Evolutionary conservation across 75 land plant genomes (phyloP).

Genomic region (Adiantum capillusveneris): DNA sequence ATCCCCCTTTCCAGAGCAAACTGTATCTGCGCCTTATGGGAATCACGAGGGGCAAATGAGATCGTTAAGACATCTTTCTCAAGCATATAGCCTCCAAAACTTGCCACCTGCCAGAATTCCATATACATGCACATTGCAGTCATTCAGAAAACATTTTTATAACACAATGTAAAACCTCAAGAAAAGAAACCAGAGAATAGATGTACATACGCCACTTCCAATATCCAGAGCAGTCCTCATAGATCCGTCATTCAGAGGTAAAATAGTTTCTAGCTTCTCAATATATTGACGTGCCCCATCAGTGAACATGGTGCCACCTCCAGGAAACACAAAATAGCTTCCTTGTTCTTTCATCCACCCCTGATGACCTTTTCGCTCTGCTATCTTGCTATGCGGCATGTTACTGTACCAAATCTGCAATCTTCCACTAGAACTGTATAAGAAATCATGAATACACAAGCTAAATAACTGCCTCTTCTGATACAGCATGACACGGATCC

Average conservation of each 20-base stretch:
- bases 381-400: slow-evolving; percentile 87
- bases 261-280: slow-evolving; percentile 62
- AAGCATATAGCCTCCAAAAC: slow-evolving; percentile 77
- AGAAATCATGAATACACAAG: no score
- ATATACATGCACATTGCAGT: neutral
- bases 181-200: neutral
- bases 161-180: neutral
- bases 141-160: neutral
- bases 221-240: slow-evolving; percentile 85
- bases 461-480: no score
- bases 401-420: slow-evolving; percentile 84
- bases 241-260: slow-evolving; percentile 49
- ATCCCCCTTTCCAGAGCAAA: slow-evolving; percentile 83
- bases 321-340: slow-evolving; percentile 74
- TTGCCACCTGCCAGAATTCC: slow-evolving; percentile 55
- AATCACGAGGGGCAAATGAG: slow-evolving; percentile 89
- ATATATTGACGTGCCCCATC: slow-evolving; percentile 77
- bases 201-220: slow-evolving; percentile 74
- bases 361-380: slow-evolving; percentile 84
- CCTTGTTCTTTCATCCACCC: slow-evolving; percentile 93
- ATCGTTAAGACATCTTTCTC: slow-evolving; percentile 44
- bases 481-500: no score
- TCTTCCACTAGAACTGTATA: neutral
- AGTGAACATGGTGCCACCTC: slow-evolving; percentile 93
- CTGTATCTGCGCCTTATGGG: slow-evolving; percentile 85